These are phyloP conservation scores for Annulohypoxylon nitens DNA, from an alignment of 495 filamentous ascomycete species.

Conservation along the genomic window DNA sequence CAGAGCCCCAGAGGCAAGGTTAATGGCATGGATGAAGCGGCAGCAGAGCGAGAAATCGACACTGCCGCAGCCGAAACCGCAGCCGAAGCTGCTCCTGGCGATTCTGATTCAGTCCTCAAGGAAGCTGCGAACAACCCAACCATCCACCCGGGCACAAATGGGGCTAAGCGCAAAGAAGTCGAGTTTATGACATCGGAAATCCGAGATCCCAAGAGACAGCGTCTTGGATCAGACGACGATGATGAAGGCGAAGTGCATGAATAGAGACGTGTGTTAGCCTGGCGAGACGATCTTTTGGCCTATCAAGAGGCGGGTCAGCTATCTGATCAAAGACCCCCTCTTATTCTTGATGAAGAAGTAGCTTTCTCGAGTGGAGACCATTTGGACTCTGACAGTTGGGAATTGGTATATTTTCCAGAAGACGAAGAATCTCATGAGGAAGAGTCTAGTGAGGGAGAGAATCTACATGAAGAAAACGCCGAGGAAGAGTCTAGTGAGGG, in stretches of 20 bases:
- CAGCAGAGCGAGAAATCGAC: constrained; percentile 50
- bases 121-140: constrained; percentile 60
- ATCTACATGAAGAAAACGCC: too few relatives aligned
- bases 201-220: constrained; percentile 47
- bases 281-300: background rate
- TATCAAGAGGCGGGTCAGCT: background rate
- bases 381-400: background rate
- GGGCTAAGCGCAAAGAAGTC: constrained; percentile 53
- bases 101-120: constrained; percentile 62
- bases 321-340: background rate
- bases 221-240: constrained; percentile 46
- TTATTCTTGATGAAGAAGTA: background rate
- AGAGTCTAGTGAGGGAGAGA: background rate
- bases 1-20: constrained; percentile 55
- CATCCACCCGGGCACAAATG: constrained; percentile 54
- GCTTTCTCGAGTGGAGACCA: background rate
- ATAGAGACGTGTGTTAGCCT: constrained; percentile 26
- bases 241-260: constrained; percentile 53
- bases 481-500: background rate
- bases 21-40: constrained; percentile 50
- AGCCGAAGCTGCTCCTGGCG: constrained; percentile 53
- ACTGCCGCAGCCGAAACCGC: constrained; percentile 51
- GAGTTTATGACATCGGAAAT: constrained; percentile 47
- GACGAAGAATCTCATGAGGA: background rate
- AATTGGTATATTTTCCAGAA: background rate